phyloP scores from a whole-genome alignment of 2,329 filamentous ascomycete genomes.

The Cordyceps tenuipes region DNA sequence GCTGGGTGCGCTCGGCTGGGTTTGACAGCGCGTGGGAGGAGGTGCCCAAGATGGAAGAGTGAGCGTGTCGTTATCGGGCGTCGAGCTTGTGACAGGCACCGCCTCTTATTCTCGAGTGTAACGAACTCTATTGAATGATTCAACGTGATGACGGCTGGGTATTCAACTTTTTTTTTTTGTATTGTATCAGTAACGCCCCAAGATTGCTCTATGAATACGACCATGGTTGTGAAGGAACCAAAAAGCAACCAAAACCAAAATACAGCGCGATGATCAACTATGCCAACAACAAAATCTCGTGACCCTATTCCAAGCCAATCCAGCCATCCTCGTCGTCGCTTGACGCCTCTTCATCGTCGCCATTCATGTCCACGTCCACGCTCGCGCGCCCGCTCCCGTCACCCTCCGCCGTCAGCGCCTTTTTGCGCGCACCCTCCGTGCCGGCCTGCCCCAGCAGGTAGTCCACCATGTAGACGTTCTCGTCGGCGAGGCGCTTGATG shows the following conservation, averaged over 20 bases:
- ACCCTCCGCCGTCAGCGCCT: conserved; percentile 14
- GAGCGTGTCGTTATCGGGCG: neutral
- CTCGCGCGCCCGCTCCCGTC: conserved; percentile 21
- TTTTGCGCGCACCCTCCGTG: conserved; percentile 19
- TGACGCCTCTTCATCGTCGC: conserved; percentile 24
- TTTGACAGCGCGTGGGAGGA: conserved; percentile 58
- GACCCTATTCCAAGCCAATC: conserved; percentile 39
- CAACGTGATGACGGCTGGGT: neutral
- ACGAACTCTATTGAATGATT: neutral
- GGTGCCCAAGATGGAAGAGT: conserved; percentile 18
- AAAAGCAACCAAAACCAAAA: conserved; percentile 2
- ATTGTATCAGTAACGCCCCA: conserved; percentile 13
- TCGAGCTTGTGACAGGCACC: too few relatives aligned
- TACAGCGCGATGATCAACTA: conserved; percentile 5
- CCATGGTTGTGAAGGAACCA: neutral
- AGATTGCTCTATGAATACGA: conserved; percentile 12
- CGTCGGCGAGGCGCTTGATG: conserved; percentile 72
- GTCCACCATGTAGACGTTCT: conserved; percentile 83
- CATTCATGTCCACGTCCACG: conserved; percentile 21
- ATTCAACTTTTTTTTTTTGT: conserved; percentile 13
- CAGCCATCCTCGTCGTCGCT: conserved; percentile 37
- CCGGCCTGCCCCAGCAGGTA: conserved; percentile 57
- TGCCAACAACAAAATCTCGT: neutral
- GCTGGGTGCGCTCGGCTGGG: conserved; percentile 56
- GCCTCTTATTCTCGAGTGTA: neutral